Percentiles rank a stretch among this genome's conserved stretches.
Conservation (phyloP, 495 filamentous ascomycete genomes). For the Neurospora sp. region DNA sequence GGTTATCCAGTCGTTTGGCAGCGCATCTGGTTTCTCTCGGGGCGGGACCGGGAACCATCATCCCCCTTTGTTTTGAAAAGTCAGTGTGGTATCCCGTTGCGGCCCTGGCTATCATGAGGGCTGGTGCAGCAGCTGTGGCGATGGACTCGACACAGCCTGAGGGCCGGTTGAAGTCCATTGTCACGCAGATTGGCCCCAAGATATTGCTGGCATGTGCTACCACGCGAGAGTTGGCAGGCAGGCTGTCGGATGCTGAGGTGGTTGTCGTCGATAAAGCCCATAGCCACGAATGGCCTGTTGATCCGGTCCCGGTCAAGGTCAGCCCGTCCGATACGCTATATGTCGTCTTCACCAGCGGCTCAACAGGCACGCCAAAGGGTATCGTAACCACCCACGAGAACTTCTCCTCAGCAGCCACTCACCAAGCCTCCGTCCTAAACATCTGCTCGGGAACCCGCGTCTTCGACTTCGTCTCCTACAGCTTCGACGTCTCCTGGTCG, state of each 20-base stretch:
- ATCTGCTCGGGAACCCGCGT: slow-evolving; percentile 24
- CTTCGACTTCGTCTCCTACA: slow-evolving; percentile 52
- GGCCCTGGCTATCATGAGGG: slow-evolving; percentile 35
- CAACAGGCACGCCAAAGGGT: slow-evolving; percentile 45
- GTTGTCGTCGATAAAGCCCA: background rate
- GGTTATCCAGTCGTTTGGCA: slow-evolving; percentile 36
- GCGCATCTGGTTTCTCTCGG: slow-evolving; percentile 31
- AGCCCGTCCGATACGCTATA: slow-evolving; percentile 24
- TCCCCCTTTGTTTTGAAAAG: slow-evolving; percentile 42
- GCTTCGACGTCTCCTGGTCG: slow-evolving; percentile 45
- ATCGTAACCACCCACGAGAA: slow-evolving; percentile 35
- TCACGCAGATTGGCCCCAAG: slow-evolving; percentile 21
- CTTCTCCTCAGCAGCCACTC: slow-evolving; percentile 23
- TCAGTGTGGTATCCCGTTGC: slow-evolving; percentile 34
- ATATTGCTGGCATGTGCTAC: slow-evolving; percentile 2
- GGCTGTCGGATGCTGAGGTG: background rate
- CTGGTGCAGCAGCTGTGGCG: slow-evolving; percentile 40
- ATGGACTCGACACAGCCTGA: slow-evolving; percentile 48
- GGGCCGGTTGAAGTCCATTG: slow-evolving; percentile 30
- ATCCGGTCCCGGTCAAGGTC: background rate
- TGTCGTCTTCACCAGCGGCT: slow-evolving; percentile 51
- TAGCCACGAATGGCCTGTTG: background rate
- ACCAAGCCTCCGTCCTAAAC: slow-evolving; percentile 9
- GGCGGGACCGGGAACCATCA: slow-evolving; percentile 28
- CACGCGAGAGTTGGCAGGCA: background rate